Base-by-base conservation (phyloP, 306 rosid species). In the Prunus mira region DNA sequence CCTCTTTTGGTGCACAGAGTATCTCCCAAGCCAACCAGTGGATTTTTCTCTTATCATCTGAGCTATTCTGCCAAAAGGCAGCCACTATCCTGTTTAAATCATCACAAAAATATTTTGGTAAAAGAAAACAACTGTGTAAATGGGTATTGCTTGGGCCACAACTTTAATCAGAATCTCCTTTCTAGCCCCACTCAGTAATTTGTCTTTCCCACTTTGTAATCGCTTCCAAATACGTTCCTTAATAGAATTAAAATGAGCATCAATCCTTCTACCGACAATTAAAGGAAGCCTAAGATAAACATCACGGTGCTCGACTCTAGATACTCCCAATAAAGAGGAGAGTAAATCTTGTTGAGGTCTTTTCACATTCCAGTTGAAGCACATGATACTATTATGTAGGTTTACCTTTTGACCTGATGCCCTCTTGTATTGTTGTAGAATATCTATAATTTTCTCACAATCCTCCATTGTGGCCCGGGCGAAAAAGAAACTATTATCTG, bases 221-320 rank as follows among this genome's bases (percentile, higher is more conserved):
- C 2, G 2, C 9, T 56, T 20, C 62, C 28, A 56, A 0, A 56
- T 3, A 4, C 2, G 0, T 56, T 56, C 25, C 25, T 56, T 56
- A 2, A 56, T 20, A 2, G 1, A 12, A 22, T 0, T 20, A 4
- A 56, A 56, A 28, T 28, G 32, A 28, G 28, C 62, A 56, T 0
- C 0, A 12, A 0, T 4, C 28, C 2, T 0, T 1, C 13, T n/a
- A 9, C 1, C 0, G 0, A 19, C 14, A 0, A 19, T 2, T 11
- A 2, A 56, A 4, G 0, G 14, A 12, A 56, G 2, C 3, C 62
- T 6, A 22, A 20, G 0, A 1, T 56, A 20, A 10, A 3, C 9
- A 12, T 19, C 28, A 56, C 10, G 6, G 2, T 11, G n/a, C 9
- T 56, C 28, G 0, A 56, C 28, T 19, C 0, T 28, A 3, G 61